Percentiles rank a stretch among this genome's conserved stretches.
phyloP scores from a whole-genome alignment of 2,329 filamentous ascomycete genomes.

The Tolypocladium inflatum region DNA sequence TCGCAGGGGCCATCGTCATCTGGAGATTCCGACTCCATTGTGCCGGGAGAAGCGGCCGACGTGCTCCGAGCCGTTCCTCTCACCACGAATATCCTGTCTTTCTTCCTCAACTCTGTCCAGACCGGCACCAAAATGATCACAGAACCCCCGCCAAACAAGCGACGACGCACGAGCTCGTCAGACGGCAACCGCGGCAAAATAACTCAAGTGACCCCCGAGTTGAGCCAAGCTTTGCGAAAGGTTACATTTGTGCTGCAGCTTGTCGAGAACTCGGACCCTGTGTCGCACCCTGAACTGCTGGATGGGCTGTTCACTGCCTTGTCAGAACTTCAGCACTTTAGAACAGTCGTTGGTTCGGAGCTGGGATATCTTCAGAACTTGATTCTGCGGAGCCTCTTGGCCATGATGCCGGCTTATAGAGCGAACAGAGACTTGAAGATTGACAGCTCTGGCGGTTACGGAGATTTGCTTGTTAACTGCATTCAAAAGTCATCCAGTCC shows the following conservation, averaged over 20 bases:
- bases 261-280: slow-evolving; percentile 70
- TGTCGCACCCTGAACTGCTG: slow-evolving; percentile 66
- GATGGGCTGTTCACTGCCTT: slow-evolving; percentile 74
- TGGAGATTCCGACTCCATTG: slow-evolving; percentile 24
- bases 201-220: slow-evolving; percentile 52
- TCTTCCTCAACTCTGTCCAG: slow-evolving; percentile 66
- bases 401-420: slow-evolving; percentile 74
- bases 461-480: slow-evolving; percentile 87
- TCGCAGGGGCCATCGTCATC: slow-evolving; percentile 34
- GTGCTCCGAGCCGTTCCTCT: slow-evolving; percentile 65
- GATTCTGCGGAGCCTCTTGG: slow-evolving; percentile 69
- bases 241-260: slow-evolving; percentile 84
- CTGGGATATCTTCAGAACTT: slow-evolving; percentile 85
- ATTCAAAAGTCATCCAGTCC: slow-evolving; percentile 86
- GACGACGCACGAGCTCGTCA: slow-evolving; percentile 67
- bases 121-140: slow-evolving; percentile 63
- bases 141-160: slow-evolving; percentile 65
- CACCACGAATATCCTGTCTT: slow-evolving; percentile 60
- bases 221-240: slow-evolving; percentile 60
- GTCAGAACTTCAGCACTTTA: slow-evolving; percentile 79
- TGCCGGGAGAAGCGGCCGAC: slow-evolving; percentile 56
- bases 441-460: slow-evolving; percentile 71
- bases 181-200: slow-evolving; percentile 53
- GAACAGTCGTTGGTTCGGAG: slow-evolving; percentile 71
- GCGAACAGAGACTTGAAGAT: slow-evolving; percentile 51